Percentiles rank a stretch among this genome's conserved stretches.
Evolutionary conservation across 129 eudicot genomes (phyloP).

Genomic region (Ambrosia trifida): DNA sequence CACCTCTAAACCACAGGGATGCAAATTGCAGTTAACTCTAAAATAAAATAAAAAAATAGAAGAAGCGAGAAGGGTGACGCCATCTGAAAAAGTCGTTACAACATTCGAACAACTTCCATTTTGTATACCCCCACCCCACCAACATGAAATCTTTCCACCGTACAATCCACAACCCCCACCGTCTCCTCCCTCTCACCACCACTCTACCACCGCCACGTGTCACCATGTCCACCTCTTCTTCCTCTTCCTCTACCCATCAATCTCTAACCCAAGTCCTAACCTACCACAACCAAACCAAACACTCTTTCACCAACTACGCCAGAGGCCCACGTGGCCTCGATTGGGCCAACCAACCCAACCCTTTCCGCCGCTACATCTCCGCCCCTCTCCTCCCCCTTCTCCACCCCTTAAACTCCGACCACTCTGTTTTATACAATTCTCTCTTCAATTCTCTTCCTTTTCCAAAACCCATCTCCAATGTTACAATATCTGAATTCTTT

Average conservation of each 20-base stretch:
- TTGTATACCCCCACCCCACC: neutral
- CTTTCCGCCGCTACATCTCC: conserved; percentile 82
- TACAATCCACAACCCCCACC: neutral
- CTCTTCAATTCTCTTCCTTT: conserved; percentile 49
- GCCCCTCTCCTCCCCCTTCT: conserved; percentile 65
- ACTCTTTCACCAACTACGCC: conserved; percentile 68
- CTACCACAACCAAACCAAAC: conserved; percentile 89
- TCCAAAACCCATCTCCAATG: conserved; percentile 59
- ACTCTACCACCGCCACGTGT: conserved; percentile 29
- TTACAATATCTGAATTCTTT: conserved; percentile 60
- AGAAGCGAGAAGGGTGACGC: no score
- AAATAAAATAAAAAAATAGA: no score
- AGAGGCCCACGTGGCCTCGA: conserved; percentile 80
- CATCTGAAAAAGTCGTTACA: neutral
- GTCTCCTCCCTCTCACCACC: conserved; percentile 31
- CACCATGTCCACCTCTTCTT: conserved; percentile 60
- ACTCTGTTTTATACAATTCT: conserved; percentile 51
- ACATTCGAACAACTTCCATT: neutral
- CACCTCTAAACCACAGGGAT: no score
- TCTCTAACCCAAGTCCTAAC: conserved; percentile 48
- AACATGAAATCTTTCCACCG: neutral
- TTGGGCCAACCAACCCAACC: conserved; percentile 96
- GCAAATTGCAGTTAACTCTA: no score
- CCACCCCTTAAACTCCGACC: conserved; percentile 46
- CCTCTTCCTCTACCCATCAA: conserved; percentile 18